A percentile compares a stretch with the other conserved stretches of the same genome.
Conservation (phyloP, 495 filamentous ascomycete species). For the Neurospora tetraspora region DNA sequence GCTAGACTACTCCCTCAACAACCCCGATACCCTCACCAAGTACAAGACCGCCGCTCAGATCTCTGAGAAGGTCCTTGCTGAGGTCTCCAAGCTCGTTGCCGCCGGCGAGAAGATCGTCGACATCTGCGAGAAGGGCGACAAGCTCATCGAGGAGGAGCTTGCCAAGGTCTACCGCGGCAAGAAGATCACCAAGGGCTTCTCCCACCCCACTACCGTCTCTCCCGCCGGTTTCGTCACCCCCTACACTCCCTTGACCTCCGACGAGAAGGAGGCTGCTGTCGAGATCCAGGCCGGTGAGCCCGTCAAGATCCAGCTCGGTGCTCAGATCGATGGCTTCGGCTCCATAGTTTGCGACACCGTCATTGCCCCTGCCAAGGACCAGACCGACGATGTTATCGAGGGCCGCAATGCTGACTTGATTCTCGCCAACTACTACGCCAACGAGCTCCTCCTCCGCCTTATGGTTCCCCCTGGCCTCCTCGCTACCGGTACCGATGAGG, state of each 20-base stretch:
- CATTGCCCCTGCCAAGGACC: conserved; percentile 51
- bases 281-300: conserved; percentile 74
- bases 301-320: conserved; percentile 93
- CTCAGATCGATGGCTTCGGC: conserved; percentile 95
- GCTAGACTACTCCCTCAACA: conserved; percentile 85
- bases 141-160: conserved; percentile 86
- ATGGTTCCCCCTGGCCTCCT: conserved; percentile 83
- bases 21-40: conserved; percentile 96
- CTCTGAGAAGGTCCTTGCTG: conserved; percentile 86
- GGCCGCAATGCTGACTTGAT: conserved; percentile 78
- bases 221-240: conserved; percentile 91
- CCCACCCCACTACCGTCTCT: conserved; percentile 92
- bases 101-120: conserved; percentile 85
- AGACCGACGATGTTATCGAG: conserved; percentile 47
- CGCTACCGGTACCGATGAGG: conserved; percentile 76
- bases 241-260: conserved; percentile 83
- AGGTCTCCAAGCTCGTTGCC: conserved; percentile 69
- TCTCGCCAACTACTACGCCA: conserved; percentile 86
- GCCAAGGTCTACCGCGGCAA: conserved; percentile 97
- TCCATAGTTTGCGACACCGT: conserved; percentile 94
- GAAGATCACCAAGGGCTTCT: conserved; percentile 86
- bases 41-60: conserved; percentile 95
- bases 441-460: conserved; percentile 83
- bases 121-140: conserved; percentile 91
- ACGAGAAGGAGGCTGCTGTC: conserved; percentile 69